These are phyloP conservation scores for Scenedesmus sp. DNA, from an alignment of 163 green algal species.

Conservation along the genomic window DNA sequence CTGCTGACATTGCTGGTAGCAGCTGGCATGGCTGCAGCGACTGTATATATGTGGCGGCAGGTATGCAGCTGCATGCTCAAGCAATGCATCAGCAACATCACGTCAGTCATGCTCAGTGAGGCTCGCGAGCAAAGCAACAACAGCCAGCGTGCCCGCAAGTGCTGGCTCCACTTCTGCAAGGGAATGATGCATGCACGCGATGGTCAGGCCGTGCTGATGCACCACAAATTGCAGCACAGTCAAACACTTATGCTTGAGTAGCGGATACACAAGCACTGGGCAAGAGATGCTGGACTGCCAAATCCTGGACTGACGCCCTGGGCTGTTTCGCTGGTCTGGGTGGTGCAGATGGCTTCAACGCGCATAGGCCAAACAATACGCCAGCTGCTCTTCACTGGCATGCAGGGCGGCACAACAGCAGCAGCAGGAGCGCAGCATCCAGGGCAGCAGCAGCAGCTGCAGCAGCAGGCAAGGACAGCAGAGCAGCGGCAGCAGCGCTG, in stretches of 20 bases:
- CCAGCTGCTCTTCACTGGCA: neutral
- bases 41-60: neutral
- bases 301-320: neutral
- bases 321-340: neutral
- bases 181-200: neutral
- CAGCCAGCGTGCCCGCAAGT: neutral
- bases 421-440: neutral
- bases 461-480: slow-evolving; percentile 23
- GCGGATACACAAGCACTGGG: no score
- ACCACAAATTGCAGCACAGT: neutral
- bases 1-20: neutral
- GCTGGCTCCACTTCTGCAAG: neutral
- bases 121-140: neutral
- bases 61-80: neutral
- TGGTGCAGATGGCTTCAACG: slow-evolving; percentile 2
- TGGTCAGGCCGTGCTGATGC: no score
- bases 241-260: neutral
- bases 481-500: slow-evolving; percentile 42
- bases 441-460: slow-evolving; percentile 9
- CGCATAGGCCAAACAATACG: neutral
- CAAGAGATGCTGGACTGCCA: no score
- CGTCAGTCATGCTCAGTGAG: no score
- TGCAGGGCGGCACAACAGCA: neutral
- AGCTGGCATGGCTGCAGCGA: neutral
- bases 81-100: no score